Evolutionary conservation across 2,329 filamentous ascomycete species (phyloP).

Genomic region (Colletotrichum sp.): DNA sequence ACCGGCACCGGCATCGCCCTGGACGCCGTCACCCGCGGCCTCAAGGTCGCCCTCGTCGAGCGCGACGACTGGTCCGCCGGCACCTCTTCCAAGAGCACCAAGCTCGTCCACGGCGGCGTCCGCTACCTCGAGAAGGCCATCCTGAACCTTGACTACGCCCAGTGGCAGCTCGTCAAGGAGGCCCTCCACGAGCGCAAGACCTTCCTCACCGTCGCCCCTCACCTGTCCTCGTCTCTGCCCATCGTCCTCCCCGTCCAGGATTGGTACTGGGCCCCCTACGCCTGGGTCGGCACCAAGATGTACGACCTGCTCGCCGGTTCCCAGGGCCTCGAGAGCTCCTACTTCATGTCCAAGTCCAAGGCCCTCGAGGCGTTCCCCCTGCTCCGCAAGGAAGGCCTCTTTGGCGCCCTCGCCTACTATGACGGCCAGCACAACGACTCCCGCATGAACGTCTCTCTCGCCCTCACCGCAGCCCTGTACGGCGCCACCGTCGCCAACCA

Average conservation of each 20-base stretch:
- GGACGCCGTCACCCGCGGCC: slow-evolving; percentile 78
- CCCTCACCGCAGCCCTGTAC: slow-evolving; percentile 80
- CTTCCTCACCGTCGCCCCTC: slow-evolving; percentile 82
- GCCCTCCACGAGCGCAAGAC: slow-evolving; percentile 83
- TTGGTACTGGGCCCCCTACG: slow-evolving; percentile 84
- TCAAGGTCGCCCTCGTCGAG: slow-evolving; percentile 83
- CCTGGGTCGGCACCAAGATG: slow-evolving; percentile 74
- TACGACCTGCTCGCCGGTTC: slow-evolving; percentile 84
- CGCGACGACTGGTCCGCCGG: slow-evolving; percentile 83
- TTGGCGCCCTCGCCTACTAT: slow-evolving; percentile 85
- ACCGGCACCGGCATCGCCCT: slow-evolving; percentile 83
- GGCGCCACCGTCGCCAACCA: slow-evolving; percentile 83
- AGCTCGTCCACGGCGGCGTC: slow-evolving; percentile 85
- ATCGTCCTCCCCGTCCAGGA: slow-evolving; percentile 84
- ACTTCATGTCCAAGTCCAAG: slow-evolving; percentile 79
- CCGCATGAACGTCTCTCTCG: slow-evolving; percentile 85
- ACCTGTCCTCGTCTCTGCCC: slow-evolving; percentile 80
- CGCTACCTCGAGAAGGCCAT: slow-evolving; percentile 87
- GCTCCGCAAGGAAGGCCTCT: slow-evolving; percentile 74
- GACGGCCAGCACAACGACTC: slow-evolving; percentile 89
- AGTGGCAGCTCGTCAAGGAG: slow-evolving; percentile 82
- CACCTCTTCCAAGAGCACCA: slow-evolving; percentile 87
- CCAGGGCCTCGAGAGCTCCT: slow-evolving; percentile 83
- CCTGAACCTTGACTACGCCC: slow-evolving; percentile 83
- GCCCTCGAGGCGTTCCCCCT: slow-evolving; percentile 81